phyloP scores from a whole-genome alignment of 345 rosid genomes.

The Eucalyptus microcorys region DNA sequence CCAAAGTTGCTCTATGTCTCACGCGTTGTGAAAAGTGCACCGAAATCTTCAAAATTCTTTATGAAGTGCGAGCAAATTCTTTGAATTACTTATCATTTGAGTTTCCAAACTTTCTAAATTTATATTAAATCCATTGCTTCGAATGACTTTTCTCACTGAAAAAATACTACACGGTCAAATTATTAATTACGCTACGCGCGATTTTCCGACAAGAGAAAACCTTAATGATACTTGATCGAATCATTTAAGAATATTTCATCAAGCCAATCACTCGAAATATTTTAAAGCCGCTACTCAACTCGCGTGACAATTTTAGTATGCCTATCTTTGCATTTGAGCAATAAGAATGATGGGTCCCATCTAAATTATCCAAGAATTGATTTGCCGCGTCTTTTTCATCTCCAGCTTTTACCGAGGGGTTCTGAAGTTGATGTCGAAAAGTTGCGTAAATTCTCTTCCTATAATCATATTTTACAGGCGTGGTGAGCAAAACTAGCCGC shows the following conservation, averaged over 20 bases:
- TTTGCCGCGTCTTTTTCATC: not conserved
- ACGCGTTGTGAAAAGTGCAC: not conserved
- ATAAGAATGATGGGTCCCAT: not conserved
- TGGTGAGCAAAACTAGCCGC: not conserved
- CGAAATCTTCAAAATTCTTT: not conserved
- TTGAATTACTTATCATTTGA: not conserved
- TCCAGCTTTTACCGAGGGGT: not conserved
- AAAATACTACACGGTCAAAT: not conserved
- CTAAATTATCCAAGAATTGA: not conserved
- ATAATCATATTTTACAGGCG: not conserved
- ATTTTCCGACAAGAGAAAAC: not conserved
- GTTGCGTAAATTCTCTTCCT: not conserved
- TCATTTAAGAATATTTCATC: not conserved
- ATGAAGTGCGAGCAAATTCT: not conserved
- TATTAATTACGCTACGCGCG: not conserved
- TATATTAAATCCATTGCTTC: not conserved
- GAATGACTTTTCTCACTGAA: not conserved
- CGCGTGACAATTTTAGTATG: not conserved
- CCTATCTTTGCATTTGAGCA: not conserved
- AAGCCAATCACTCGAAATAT: not conserved
- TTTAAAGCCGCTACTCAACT: not conserved
- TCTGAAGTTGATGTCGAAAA: not conserved
- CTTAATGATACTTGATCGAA: not conserved
- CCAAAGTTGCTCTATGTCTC: conserved; percentile 20
- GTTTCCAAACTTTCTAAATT: not conserved